These are phyloP conservation scores for Crithidia fasciculata DNA, from an alignment of 208 protist species.

Conservation along the genomic window DNA sequence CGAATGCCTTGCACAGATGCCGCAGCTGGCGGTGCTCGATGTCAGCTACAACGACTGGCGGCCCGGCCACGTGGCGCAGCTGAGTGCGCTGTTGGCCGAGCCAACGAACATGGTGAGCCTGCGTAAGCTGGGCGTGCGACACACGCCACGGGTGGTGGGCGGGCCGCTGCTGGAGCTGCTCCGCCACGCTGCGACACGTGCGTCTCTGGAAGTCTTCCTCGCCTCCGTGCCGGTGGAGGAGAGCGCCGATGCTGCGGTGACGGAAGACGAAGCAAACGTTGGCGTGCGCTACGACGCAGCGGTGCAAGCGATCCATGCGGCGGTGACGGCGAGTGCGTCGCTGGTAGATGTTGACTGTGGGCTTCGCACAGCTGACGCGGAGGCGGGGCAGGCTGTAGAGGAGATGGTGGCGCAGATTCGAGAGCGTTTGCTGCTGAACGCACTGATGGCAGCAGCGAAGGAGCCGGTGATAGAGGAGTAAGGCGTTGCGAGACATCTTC, in stretches of 20 bases:
- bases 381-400: conserved; percentile 12
- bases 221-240: conserved; percentile 17
- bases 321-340: conserved; percentile 34
- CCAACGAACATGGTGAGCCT: background rate
- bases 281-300: conserved; percentile 17
- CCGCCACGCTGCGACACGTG: conserved; percentile 25
- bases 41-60: conserved; percentile 83
- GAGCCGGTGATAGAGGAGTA: too few species aligned
- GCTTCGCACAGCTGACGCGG: conserved; percentile 21
- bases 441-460: conserved; percentile 26
- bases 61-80: conserved; percentile 46
- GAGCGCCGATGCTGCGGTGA: background rate
- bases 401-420: conserved; percentile 39
- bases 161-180: conserved; percentile 56
- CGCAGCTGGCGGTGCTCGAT: conserved; percentile 51
- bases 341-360: conserved; percentile 51
- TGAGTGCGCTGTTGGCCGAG: conserved; percentile 34
- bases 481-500: too few species aligned
- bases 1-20: conserved; percentile 35
- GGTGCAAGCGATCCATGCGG: conserved; percentile 39
- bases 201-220: conserved; percentile 50
- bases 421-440: conserved; percentile 62
- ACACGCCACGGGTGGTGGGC: conserved; percentile 41
- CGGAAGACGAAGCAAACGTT: background rate
- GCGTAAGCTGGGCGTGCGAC: conserved; percentile 34